Base-by-base conservation (phyloP, 768 basidiomycete species). In the Filobasidium wieringae region DNA sequence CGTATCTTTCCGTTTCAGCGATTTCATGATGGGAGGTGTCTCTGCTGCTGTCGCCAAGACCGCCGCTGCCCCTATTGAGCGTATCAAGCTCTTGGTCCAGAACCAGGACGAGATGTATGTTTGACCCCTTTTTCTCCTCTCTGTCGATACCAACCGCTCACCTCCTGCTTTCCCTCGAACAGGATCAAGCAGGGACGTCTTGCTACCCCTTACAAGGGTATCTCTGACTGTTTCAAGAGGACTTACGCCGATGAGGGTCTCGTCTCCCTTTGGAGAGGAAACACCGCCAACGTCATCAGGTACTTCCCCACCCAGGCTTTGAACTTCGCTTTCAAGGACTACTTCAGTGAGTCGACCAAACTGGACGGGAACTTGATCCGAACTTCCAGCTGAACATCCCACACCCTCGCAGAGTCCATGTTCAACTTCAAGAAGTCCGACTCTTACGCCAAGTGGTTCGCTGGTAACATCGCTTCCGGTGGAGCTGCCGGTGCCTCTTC, bases 231-330 rank as follows among this genome's bases (percentile, higher is more conserved):
- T 68, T 95, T 95, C 74, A 37, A 65, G 62, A 88, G 95, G 65
- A 96, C 92, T 59, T 93, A 92, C 82, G 78, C 76, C 66, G 93
- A 96, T 15, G 95, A 99, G 81, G 95, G 95, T 76, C 78, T 95
- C 53, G 80, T 90, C 63, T 87, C 95, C 22, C 80, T 99, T 72
- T 97, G 95, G 95, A 80, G 95, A 79, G 95, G 95, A 77, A 99
- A 99, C 84, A 97, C 93, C 59, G 93, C 95, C 82, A 99, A 99
- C 79, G 95, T 99, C 78, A 95, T 99, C 80, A 92, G 95, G 76
- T 99, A 99, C 87, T 99, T 99, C 90, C 95, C 95, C 53, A 99
- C 95, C 58, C 93, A 99, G 77, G 95, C 95, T 37, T 79, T 97
- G 69, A 99, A 99, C 87, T 97, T 99, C 72, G 93, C 93, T 75